Evolutionary conservation across 2,329 filamentous ascomycete species (phyloP), one percentile per base, ranked within the genome.

Genomic region (Pezicula carpinea): DNA sequence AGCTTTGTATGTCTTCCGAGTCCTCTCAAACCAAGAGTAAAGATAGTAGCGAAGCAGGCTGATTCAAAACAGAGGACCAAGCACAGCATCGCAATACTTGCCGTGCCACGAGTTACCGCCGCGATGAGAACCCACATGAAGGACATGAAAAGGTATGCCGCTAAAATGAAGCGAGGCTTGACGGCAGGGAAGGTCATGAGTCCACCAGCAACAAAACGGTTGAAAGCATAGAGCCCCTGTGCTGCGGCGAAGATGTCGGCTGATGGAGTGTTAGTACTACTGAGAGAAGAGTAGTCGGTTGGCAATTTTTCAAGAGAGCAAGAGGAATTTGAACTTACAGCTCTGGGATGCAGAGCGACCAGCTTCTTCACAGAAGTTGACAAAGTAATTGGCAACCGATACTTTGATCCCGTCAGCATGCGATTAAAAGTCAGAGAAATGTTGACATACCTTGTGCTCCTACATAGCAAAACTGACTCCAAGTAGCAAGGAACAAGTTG

Each of bases 401-500:
- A 26, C 23, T 26, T 26, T 3, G 6, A 26, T 8, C 6, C 2
- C 23, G 11, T 26, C 6, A 26, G 23, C 23, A 8, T 26, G 3
- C 2, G 7, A 8, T 10, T 8, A 2, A 8, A 3, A 4, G 2
- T 26, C 11, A 2, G 6, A 26, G 6, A n/a, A n/a, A 26, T 4
- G 2, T 26, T 26, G 3, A 6, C 23, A 6, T 75, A 5, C 77
- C 70, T 59, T 83, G 79, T 0, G 79, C 74, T 6, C 80, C 80
- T 1, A 78, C 77, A 55, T 83, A 84, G 63, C 77, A 82, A 65
- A 83, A 83, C 57, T 84, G 80, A 0, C 78, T 72, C 54, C 72
- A 76, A 0, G 80, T 73, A 22, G 77, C 80, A 45, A 79, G 72
- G 66, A 83, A 82, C 2, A 85, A 69, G 38, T 75, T 77, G 60